A percentile compares a stretch with the other conserved stretches of the same genome.
Evolutionary conservation across 148 eudicot genomes (phyloP).

Genomic region (Camellia granthamiana): DNA sequence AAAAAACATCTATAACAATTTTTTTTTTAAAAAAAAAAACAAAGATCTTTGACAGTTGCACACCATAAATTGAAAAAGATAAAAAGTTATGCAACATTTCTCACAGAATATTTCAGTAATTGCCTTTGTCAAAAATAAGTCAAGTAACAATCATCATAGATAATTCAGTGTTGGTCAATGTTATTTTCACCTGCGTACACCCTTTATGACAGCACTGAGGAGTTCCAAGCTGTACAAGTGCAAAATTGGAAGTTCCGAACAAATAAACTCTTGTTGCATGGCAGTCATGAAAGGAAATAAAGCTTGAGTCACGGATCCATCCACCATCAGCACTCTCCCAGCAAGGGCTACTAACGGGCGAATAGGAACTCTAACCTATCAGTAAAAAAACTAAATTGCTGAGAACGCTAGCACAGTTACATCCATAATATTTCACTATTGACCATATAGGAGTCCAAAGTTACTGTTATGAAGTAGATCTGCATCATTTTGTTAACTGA

Average conservation of each 20-base stretch:
- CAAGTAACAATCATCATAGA: no score
- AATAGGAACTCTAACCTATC: slow-evolving; percentile 70
- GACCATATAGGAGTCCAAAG: background rate
- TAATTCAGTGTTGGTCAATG: background rate
- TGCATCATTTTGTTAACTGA: background rate
- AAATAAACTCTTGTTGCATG: slow-evolving; percentile 77
- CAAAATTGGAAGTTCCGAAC: slow-evolving; percentile 75
- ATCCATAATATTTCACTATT: background rate
- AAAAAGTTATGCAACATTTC: background rate
- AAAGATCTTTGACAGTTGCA: background rate
- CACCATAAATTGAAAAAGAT: background rate
- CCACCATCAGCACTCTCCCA: slow-evolving; percentile 75
- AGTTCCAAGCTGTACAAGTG: slow-evolving; percentile 62
- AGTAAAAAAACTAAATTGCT: slow-evolving; percentile 7
- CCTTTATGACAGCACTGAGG: slow-evolving; percentile 57
- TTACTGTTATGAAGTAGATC: background rate
- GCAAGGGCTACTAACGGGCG: slow-evolving; percentile 51
- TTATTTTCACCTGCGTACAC: slow-evolving; percentile 55
- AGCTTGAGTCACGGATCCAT: slow-evolving; percentile 61
- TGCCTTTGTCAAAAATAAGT: no score
- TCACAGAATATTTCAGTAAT: background rate
- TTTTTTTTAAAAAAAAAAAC: background rate
- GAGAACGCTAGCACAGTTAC: background rate
- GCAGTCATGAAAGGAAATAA: slow-evolving; percentile 52
- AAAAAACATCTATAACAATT: no score